A percentile compares a stretch with the other conserved stretches of the same genome.
phyloP scores from a whole-genome alignment of 2,329 filamentous ascomycete species.

The Aspergillus alliaceus region DNA sequence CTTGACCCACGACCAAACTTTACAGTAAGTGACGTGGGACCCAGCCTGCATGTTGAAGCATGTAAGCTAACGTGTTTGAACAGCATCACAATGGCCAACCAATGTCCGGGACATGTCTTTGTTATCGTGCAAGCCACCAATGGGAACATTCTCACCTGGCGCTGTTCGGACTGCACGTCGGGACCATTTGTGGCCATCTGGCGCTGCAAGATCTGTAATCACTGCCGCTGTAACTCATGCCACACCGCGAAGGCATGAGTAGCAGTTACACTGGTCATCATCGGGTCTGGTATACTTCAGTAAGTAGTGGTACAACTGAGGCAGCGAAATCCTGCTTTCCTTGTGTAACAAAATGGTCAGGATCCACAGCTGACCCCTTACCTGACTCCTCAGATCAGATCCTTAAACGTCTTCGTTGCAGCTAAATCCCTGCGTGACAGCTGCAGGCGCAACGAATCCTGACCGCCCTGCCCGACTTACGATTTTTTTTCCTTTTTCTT shows the following conservation, averaged over 20 bases:
- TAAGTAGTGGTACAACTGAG: neutral
- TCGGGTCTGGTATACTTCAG: neutral
- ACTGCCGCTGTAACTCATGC: constrained; percentile 43
- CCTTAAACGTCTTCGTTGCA: neutral
- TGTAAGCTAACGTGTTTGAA: constrained; percentile 6
- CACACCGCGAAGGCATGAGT: constrained; percentile 36
- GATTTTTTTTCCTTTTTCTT: neutral
- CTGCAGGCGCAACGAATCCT: constrained; percentile 5
- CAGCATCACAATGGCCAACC: constrained; percentile 36
- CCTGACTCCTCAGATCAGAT: neutral
- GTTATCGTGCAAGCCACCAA: constrained; percentile 42
- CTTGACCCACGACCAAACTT: neutral
- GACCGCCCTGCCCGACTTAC: constrained; percentile 1
- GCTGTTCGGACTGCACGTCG: constrained; percentile 44
- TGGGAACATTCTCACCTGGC: constrained; percentile 45
- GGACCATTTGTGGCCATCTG: constrained; percentile 44
- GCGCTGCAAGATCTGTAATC: constrained; percentile 44
- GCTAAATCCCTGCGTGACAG: constrained; percentile 8
- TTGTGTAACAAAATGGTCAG: neutral
- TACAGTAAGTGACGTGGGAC: constrained; percentile 2
- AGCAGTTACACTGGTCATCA: constrained; percentile 13
- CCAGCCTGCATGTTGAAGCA: neutral
- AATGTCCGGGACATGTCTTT: constrained; percentile 40
- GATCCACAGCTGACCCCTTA: neutral
- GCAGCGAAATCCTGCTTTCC: neutral